Percentiles rank a stretch among this genome's conserved stretches.
Evolutionary conservation across 2,329 filamentous ascomycete species (phyloP).

Genomic region (Incumbomyces lentus): DNA sequence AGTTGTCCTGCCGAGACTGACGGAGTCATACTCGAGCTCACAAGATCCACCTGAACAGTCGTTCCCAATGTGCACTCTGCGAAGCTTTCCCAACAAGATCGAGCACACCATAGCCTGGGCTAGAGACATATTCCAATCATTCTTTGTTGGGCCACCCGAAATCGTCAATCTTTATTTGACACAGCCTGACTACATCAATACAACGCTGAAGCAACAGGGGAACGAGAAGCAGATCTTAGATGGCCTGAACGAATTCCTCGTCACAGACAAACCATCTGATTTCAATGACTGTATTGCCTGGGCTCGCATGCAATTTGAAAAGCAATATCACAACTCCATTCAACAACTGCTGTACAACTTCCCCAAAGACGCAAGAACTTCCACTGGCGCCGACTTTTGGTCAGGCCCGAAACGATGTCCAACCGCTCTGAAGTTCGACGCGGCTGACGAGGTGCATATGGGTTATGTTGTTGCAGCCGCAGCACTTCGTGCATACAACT

Average conservation of each 20-base stretch:
- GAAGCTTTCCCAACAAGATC: slow-evolving; percentile 96
- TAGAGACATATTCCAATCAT: slow-evolving; percentile 87
- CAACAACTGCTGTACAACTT: slow-evolving; percentile 95
- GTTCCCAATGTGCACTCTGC: slow-evolving; percentile 96
- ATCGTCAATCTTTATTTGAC: slow-evolving; percentile 89
- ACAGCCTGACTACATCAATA: slow-evolving; percentile 80
- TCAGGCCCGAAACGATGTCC: slow-evolving; percentile 96
- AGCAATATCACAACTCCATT: slow-evolving; percentile 93
- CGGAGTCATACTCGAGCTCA: slow-evolving; percentile 93
- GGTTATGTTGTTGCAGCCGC: slow-evolving; percentile 79
- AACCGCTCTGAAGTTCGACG: slow-evolving; percentile 79
- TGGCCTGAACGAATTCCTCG: slow-evolving; percentile 78
- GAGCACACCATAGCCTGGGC: slow-evolving; percentile 99
- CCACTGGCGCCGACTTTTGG: slow-evolving; percentile 87
- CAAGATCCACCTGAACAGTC: slow-evolving; percentile 97
- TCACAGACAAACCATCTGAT: slow-evolving; percentile 78
- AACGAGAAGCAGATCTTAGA: slow-evolving; percentile 92
- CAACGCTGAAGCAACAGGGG: slow-evolving; percentile 79
- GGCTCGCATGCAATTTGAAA: slow-evolving; percentile 89
- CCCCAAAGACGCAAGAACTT: slow-evolving; percentile 84
- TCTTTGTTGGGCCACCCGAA: slow-evolving; percentile 87
- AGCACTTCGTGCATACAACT: slow-evolving; percentile 95
- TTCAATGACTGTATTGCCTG: slow-evolving; percentile 97
- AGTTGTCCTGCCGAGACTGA: slow-evolving; percentile 79
- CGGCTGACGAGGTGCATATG: slow-evolving; percentile 74